These are phyloP conservation scores for Ganoderma boninense DNA, from an alignment of 1,284 basidiomycete species.

Conservation along the genomic window DNA sequence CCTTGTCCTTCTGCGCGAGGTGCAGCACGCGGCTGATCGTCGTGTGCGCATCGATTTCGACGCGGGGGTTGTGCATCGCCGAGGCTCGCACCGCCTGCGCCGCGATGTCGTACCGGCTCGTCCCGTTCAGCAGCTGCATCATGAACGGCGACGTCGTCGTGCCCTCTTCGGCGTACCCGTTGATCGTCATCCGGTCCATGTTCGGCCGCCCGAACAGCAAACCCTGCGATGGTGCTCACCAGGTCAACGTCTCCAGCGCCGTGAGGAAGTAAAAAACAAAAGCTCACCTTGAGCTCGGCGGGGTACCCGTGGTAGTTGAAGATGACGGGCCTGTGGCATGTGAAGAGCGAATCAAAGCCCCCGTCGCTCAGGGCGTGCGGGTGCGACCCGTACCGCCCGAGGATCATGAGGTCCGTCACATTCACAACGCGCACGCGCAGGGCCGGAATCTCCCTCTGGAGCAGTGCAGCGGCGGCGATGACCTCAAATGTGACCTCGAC, in stretches of 20 bases:
- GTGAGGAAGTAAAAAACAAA: not conserved
- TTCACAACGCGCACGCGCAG: slow-evolving; percentile 85
- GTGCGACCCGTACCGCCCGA: slow-evolving; percentile 71
- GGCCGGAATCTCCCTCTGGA: slow-evolving; percentile 67
- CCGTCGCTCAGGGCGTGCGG: slow-evolving; percentile 78
- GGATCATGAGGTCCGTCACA: slow-evolving; percentile 85
- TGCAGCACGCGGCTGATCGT: slow-evolving; percentile 62
- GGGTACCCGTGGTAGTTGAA: slow-evolving; percentile 91
- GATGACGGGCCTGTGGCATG: slow-evolving; percentile 71
- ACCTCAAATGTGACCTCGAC: slow-evolving; percentile 83
- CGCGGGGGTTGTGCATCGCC: slow-evolving; percentile 56
- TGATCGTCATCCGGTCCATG: slow-evolving; percentile 59
- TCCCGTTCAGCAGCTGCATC: slow-evolving; percentile 77
- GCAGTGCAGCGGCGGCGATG: slow-evolving; percentile 78
- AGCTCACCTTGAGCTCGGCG: slow-evolving; percentile 55
- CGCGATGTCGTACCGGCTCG: slow-evolving; percentile 72
- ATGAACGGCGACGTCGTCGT: slow-evolving; percentile 76
- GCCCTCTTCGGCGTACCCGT: slow-evolving; percentile 72
- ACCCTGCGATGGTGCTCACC: slow-evolving; percentile 43
- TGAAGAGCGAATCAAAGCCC: slow-evolving; percentile 78
- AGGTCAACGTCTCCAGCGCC: not conserved
- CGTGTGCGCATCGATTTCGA: slow-evolving; percentile 62
- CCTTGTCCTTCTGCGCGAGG: slow-evolving; percentile 58
- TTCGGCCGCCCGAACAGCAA: slow-evolving; percentile 65
- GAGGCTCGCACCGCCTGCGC: slow-evolving; percentile 63